phyloP scores from a whole-genome alignment of 257 asterid species.

The Salvia miltiorrhiza region DNA sequence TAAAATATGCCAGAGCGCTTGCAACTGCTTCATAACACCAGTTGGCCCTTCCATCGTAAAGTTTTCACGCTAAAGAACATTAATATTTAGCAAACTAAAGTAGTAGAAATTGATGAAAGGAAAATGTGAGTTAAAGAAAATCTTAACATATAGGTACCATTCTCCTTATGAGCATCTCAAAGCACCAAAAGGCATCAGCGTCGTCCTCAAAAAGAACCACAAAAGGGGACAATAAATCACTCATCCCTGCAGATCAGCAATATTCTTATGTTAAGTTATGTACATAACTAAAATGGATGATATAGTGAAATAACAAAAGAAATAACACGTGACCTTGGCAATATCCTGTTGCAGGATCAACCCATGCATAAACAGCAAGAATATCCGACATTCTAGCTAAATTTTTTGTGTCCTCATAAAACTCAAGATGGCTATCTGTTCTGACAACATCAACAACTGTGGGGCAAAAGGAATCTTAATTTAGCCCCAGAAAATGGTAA shows the following conservation, averaged over 20 bases:
- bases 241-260: slow-evolving; percentile 67
- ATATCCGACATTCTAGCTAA: slow-evolving; percentile 98
- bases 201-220: slow-evolving; percentile 95
- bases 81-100: slow-evolving; percentile 22
- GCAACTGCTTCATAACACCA: slow-evolving; percentile 97
- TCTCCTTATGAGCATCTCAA: slow-evolving; percentile 97
- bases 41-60: slow-evolving; percentile 97
- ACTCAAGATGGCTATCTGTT: slow-evolving; percentile 93
- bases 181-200: slow-evolving; percentile 99
- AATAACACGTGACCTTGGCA: slow-evolving; percentile 72
- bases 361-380: slow-evolving; percentile 98
- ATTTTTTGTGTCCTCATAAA: slow-evolving; percentile 83
- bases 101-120: slow-evolving; percentile 9
- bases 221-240: slow-evolving; percentile 95
- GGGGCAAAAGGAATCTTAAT: slow-evolving; percentile 10
- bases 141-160: slow-evolving; percentile 45
- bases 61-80: slow-evolving; percentile 68
- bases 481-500: slow-evolving; percentile 13
- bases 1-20: slow-evolving; percentile 88
- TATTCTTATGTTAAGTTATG: slow-evolving; percentile 23
- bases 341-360: slow-evolving; percentile 96
- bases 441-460: slow-evolving; percentile 97
- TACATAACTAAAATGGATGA: slow-evolving; percentile 2
- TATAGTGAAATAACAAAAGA: slow-evolving; percentile 15
- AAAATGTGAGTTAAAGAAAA: not conserved